Evolutionary conservation across 495 filamentous ascomycete genomes (phyloP), one percentile per base, ranked within the genome.

Genomic region (Penicillium longicatenatum): DNA sequence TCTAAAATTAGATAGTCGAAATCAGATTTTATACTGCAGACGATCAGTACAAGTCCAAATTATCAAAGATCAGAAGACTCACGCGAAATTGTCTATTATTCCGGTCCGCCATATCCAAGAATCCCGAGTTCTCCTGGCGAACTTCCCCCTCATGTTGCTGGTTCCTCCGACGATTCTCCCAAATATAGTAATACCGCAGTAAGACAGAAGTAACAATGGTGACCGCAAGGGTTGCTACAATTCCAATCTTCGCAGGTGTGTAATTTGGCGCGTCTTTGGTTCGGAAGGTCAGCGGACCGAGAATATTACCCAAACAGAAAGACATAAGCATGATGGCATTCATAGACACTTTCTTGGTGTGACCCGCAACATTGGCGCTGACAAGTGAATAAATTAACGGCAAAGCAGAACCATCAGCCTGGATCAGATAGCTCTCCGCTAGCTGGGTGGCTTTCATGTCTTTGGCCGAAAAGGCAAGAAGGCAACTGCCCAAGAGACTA

Each of bases 281-380:
- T 62, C 75, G 72, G 65, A 85, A 85, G 6, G 82, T 82, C 47
- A 79, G 73, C 21, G 82, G 82, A 3, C 82, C 82, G 8, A 83
- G 68, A 45, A 85, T 84, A 57, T 84, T 84, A 6, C 85, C 86
- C 12, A 87, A 64, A 17, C 80, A 85, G 73, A 87, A 89, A 30
- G 79, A 79, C 41, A 79, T 80, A 17, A 79, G 69, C 37, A 87
- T 65, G 31, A 88, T 67, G n/a, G 84, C 81, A 24, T 80, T 81
- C 45, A 80, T 80, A 10, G 79, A 76, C 46, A 85, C 72, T n/a
- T 78, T 75, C 68, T 82, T 83, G 9, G 79, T 81, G 37, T 80
- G 75, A 0, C 79, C 78, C 3, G 78, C 76, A 3, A 73, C 65
- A 33, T 83, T 82, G 16, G 78, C 67, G 0, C 64, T 68, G 0